phyloP scores from a whole-genome alignment of 148 eudicot genomes.

The Dianthus caryophyllus region DNA sequence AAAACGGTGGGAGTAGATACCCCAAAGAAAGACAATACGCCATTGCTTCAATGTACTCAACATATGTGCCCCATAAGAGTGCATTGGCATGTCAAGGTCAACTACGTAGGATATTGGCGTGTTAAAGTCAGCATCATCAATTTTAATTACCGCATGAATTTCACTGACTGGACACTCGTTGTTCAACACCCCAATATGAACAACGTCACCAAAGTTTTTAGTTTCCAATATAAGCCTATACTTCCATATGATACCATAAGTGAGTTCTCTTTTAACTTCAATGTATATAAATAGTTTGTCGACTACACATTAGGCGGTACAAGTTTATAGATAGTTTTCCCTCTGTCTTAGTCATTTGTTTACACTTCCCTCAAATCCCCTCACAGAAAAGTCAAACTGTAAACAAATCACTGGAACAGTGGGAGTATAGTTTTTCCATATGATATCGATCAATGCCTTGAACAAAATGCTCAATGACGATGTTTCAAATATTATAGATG shows the following conservation, averaged over 20 bases:
- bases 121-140: slow-evolving; percentile 75
- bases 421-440: no score
- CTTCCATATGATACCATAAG: slow-evolving; percentile 67
- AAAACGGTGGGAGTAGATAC: slow-evolving; percentile 51
- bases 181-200: slow-evolving; percentile 88
- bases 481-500: slow-evolving; percentile 47
- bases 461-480: neutral
- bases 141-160: slow-evolving; percentile 78
- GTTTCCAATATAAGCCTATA: slow-evolving; percentile 88
- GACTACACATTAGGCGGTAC: no score
- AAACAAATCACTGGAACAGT: no score
- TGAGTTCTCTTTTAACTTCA: slow-evolving; percentile 34
- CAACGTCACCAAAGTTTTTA: slow-evolving; percentile 86
- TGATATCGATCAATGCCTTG: no score
- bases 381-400: no score
- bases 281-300: no score
- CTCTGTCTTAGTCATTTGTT: no score
- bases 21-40: slow-evolving; percentile 56
- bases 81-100: slow-evolving; percentile 90
- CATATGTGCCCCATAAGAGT: slow-evolving; percentile 94
- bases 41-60: slow-evolving; percentile 71
- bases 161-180: slow-evolving; percentile 71
- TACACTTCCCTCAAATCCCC: no score
- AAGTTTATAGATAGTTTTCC: no score
- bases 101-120: slow-evolving; percentile 89